Conservation (phyloP, 2,329 filamentous ascomycete species). For the Penicillium capsulatum region DNA sequence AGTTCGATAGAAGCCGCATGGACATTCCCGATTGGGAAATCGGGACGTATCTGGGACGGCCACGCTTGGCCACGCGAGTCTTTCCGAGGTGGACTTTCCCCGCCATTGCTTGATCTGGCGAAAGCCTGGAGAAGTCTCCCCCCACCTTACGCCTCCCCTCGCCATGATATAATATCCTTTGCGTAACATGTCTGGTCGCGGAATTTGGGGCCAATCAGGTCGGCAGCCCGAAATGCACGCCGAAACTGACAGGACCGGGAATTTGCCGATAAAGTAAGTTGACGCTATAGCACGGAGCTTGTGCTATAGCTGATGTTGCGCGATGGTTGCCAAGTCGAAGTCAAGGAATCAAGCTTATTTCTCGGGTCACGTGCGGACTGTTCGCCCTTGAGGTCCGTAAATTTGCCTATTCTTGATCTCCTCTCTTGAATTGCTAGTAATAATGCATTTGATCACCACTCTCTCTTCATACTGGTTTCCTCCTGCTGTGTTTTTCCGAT, state of each 20-base stretch:
- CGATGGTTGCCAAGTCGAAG: constrained; percentile 1
- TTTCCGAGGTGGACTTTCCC: constrained; percentile 9
- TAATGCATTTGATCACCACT: no score
- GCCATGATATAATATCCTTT: constrained; percentile 16
- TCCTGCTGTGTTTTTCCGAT: no score
- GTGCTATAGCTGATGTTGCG: not conserved
- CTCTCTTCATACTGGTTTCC: no score
- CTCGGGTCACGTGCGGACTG: no score
- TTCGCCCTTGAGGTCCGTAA: no score
- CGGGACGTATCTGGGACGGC: constrained; percentile 7
- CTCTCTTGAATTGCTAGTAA: no score
- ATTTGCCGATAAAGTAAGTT: constrained; percentile 13
- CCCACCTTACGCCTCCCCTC: not conserved
- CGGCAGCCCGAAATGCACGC: not conserved
- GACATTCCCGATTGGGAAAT: constrained; percentile 25
- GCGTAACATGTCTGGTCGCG: constrained; percentile 14
- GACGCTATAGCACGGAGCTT: constrained; percentile 4
- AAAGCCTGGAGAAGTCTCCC: constrained; percentile 16
- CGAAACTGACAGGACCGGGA: constrained; percentile 1
- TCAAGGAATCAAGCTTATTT: constrained; percentile 17
- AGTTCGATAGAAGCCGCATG: constrained; percentile 19
- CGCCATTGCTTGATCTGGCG: constrained; percentile 9
- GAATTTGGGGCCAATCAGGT: constrained; percentile 13
- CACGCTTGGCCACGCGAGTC: constrained; percentile 11
- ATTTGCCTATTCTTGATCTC: no score